These are phyloP conservation scores for Crithidia expoeki DNA, from an alignment of 208 protist species.

Conservation along the genomic window DNA sequence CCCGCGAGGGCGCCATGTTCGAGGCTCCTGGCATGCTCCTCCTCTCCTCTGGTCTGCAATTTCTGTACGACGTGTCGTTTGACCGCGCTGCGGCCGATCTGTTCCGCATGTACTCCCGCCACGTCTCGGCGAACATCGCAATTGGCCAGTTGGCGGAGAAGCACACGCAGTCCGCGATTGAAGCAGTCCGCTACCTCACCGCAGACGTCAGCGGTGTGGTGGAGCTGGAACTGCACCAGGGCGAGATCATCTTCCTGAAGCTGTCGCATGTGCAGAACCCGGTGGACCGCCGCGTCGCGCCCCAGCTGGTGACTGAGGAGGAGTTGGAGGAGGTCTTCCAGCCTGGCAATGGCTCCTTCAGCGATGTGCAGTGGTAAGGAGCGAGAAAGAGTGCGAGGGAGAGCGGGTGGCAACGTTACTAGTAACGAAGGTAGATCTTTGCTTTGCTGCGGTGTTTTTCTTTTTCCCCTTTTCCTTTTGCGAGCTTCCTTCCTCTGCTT, in stretches of 20 bases:
- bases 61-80: slow-evolving; percentile 89
- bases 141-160: slow-evolving; percentile 74
- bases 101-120: slow-evolving; percentile 80
- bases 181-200: slow-evolving; percentile 82
- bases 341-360: slow-evolving; percentile 86
- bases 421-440: not conserved
- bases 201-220: slow-evolving; percentile 78
- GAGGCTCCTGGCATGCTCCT: slow-evolving; percentile 92
- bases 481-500: not conserved
- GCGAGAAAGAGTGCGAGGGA: too few relatives aligned
- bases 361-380: slow-evolving; percentile 86
- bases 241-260: slow-evolving; percentile 89
- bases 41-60: slow-evolving; percentile 71
- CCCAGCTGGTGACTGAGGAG: slow-evolving; percentile 70
- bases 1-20: slow-evolving; percentile 86
- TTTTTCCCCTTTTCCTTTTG: slow-evolving; percentile 1
- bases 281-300: slow-evolving; percentile 44
- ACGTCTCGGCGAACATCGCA: slow-evolving; percentile 76
- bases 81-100: slow-evolving; percentile 73
- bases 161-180: slow-evolving; percentile 84
- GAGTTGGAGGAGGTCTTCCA: slow-evolving; percentile 90
- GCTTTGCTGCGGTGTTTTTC: slow-evolving; percentile 7
- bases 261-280: slow-evolving; percentile 69
- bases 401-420: not conserved
- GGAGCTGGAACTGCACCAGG: slow-evolving; percentile 88